Percentiles rank a stretch among this genome's conserved stretches.
Evolutionary conservation across 1,139 yeast genomes (phyloP).

Genomic region (Candida mesenterica): DNA sequence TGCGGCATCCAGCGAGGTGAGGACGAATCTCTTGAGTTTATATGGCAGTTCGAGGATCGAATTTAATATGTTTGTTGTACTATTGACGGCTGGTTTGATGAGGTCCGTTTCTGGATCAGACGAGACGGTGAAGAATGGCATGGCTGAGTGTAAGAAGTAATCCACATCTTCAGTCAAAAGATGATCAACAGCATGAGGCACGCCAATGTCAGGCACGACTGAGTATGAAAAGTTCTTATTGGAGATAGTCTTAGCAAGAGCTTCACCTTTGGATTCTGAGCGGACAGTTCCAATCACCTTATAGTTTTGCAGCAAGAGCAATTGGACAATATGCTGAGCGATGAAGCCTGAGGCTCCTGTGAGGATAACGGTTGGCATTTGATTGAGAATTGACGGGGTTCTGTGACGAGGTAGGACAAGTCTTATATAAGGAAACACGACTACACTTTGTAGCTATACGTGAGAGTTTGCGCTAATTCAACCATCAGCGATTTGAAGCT

Average conservation of each 20-base stretch:
- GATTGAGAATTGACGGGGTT: not conserved
- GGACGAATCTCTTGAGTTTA: slow-evolving; percentile 31
- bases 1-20: slow-evolving; percentile 48
- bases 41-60: slow-evolving; percentile 28
- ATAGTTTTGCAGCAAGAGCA: slow-evolving; percentile 26
- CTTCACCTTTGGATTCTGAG: slow-evolving; percentile 30
- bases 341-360: slow-evolving; percentile 46
- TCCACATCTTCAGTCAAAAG: slow-evolving; percentile 4
- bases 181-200: slow-evolving; percentile 3
- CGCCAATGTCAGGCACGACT: slow-evolving; percentile 22
- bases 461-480: too few species aligned
- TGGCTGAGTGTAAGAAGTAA: slow-evolving; percentile 22
- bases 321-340: slow-evolving; percentile 32
- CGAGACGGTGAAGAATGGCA: slow-evolving; percentile 17
- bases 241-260: slow-evolving; percentile 14
- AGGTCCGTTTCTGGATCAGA: slow-evolving; percentile 35
- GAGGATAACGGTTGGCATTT: slow-evolving; percentile 23
- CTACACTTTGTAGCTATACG: too few species aligned
- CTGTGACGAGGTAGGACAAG: too few species aligned
- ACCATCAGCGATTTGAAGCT: too few species aligned
- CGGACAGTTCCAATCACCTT: slow-evolving; percentile 38
- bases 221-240: slow-evolving; percentile 25
- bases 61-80: slow-evolving; percentile 34
- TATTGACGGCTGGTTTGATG: slow-evolving; percentile 39
- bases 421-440: not conserved